Evolutionary conservation across 2,329 filamentous ascomycete genomes (phyloP).

Genomic region (Colletotrichum liriopes): DNA sequence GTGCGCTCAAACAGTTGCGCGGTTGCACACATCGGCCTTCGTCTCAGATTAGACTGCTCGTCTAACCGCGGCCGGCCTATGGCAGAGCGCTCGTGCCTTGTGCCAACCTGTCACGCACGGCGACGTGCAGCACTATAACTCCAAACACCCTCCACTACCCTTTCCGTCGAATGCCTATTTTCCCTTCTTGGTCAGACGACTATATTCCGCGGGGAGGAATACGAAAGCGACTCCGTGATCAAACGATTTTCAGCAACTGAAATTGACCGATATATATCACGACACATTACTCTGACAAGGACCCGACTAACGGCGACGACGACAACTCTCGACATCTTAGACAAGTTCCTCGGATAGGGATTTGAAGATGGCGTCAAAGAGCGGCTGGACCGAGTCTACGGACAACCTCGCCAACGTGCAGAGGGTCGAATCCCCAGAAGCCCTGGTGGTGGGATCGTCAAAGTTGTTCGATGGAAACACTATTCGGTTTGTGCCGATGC

Average conservation of each 20-base stretch:
- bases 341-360: constrained; percentile 15
- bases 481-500: constrained; percentile 48
- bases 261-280: not conserved
- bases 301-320: constrained; percentile 4
- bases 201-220: constrained; percentile 39
- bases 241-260: constrained; percentile 6
- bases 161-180: not conserved
- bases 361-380: constrained; percentile 40
- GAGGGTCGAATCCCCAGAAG: constrained; percentile 44
- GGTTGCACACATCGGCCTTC: constrained; percentile 41
- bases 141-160: constrained; percentile 27
- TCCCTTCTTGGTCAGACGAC: constrained; percentile 21
- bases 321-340: constrained; percentile 15
- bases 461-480: constrained; percentile 45
- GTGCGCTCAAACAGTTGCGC: constrained; percentile 43
- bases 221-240: constrained; percentile 23
- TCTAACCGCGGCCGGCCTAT: constrained; percentile 40
- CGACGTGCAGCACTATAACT: constrained; percentile 37
- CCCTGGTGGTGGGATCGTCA: constrained; percentile 47
- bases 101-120: constrained; percentile 37
- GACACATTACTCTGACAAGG: not conserved
- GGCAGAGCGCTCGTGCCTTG: constrained; percentile 39
- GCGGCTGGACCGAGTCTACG: constrained; percentile 45
- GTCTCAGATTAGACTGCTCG: constrained; percentile 41
- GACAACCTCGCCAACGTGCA: constrained; percentile 43